Evolutionary conservation across 208 protist genomes (phyloP).

Genomic region (Angomonas ambiguus): DNA sequence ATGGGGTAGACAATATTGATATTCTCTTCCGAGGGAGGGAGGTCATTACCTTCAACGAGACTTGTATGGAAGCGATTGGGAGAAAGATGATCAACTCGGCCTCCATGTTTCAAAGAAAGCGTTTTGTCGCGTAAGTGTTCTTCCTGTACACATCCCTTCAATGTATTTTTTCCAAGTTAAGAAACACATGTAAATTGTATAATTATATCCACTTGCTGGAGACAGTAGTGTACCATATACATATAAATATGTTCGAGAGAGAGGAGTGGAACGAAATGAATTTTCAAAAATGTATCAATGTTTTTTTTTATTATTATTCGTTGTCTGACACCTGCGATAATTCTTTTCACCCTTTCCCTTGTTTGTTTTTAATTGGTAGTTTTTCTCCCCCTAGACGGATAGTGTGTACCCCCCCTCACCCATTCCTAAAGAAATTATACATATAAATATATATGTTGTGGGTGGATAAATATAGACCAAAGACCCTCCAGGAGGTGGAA

Average conservation of each 20-base stretch:
- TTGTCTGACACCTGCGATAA: not conserved
- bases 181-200: not conserved
- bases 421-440: too few relatives aligned
- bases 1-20: constrained; percentile 44
- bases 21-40: constrained; percentile 36
- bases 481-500: constrained; percentile 92
- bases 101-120: constrained; percentile 57
- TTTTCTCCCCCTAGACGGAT: too few relatives aligned
- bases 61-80: constrained; percentile 59
- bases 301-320: not conserved
- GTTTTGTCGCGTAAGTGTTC: constrained; percentile 28
- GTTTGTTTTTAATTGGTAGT: not conserved
- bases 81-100: constrained; percentile 77
- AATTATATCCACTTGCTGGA: not conserved
- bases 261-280: too few relatives aligned
- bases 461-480: constrained; percentile 99
- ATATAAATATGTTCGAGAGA: too few relatives aligned
- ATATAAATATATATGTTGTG: constrained; percentile 90
- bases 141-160: not conserved
- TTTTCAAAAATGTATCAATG: not conserved
- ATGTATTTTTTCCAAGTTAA: not conserved
- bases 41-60: constrained; percentile 48
- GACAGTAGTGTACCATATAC: not conserved
- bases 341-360: constrained; percentile 7
- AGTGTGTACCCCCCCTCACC: too few relatives aligned